These are phyloP conservation scores for Ophiocordyceps camponoti-leonardi DNA, from an alignment of 2,329 filamentous ascomycete species.

Conservation along the genomic window DNA sequence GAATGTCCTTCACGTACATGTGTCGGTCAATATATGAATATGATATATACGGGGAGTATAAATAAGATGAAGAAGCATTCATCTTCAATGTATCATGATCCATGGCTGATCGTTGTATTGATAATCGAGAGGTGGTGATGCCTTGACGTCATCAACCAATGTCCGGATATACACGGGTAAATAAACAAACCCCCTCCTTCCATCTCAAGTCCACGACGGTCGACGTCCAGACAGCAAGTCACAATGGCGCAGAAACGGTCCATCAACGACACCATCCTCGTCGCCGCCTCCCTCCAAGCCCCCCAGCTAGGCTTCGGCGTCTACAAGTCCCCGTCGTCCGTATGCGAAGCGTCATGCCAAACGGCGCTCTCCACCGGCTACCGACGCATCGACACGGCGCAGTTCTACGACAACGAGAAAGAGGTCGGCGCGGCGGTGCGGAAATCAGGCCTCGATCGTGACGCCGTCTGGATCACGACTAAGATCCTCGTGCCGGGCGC, in stretches of 20 bases:
- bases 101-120: too few relatives aligned
- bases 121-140: too few relatives aligned
- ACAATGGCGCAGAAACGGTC: not conserved
- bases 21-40: too few relatives aligned
- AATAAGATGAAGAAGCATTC: too few relatives aligned
- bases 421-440: slow-evolving; percentile 48
- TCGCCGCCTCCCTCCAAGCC: slow-evolving; percentile 20
- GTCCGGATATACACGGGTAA: too few relatives aligned
- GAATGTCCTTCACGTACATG: too few relatives aligned
- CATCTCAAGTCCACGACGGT: too few relatives aligned
- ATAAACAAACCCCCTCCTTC: too few relatives aligned
- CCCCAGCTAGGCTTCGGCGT: slow-evolving; percentile 56
- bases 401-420: slow-evolving; percentile 46
- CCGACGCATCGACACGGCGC: slow-evolving; percentile 47
- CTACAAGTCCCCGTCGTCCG: slow-evolving; percentile 36
- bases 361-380: slow-evolving; percentile 35
- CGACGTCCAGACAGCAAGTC: not conserved
- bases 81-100: too few relatives aligned
- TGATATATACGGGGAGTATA: too few relatives aligned
- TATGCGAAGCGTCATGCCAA: slow-evolving; percentile 39
- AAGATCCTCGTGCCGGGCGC: slow-evolving; percentile 36
- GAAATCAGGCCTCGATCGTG: slow-evolving; percentile 33
- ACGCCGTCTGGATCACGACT: slow-evolving; percentile 50
- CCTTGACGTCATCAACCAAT: too few relatives aligned
- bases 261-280: slow-evolving; percentile 5